Conservation (phyloP, 768 basidiomycete genomes). For the Suillus hirtellus region DNA sequence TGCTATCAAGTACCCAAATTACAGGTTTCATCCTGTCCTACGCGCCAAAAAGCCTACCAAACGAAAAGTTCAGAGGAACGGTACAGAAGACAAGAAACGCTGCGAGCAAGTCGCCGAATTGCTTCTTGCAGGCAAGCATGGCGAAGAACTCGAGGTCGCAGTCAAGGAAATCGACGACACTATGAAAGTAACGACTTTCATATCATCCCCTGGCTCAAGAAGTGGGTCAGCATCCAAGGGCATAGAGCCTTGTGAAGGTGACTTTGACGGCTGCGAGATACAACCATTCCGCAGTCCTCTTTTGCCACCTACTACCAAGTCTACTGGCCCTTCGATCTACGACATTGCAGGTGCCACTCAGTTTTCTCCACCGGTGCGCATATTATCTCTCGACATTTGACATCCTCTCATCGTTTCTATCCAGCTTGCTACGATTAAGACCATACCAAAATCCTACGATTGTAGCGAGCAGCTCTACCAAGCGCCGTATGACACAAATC, state of each 20-base stretch:
- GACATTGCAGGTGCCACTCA: not conserved
- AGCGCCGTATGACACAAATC: not conserved
- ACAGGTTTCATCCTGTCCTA: conserved; percentile 50
- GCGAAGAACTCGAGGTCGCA: conserved; percentile 47
- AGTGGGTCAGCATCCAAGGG: not conserved
- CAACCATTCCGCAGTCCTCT: conserved; percentile 31
- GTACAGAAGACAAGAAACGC: conserved; percentile 46
- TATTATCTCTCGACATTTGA: not conserved
- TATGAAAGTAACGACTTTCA: conserved; percentile 5
- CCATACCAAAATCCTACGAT: not conserved
- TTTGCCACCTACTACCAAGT: conserved; percentile 25
- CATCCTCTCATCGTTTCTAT: not conserved
- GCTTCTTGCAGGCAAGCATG: conserved; percentile 50
- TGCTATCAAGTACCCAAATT: conserved; percentile 48
- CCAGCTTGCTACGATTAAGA: not conserved
- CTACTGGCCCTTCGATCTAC: not conserved
- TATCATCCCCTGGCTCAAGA: conserved; percentile 3
- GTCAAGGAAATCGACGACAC: conserved; percentile 36
- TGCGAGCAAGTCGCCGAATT: conserved; percentile 52
- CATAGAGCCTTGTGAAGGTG: conserved; percentile 5
- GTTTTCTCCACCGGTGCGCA: not conserved
- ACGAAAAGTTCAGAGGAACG: conserved; percentile 54
- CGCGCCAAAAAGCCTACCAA: conserved; percentile 47
- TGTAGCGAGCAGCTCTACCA: conserved; percentile 1
- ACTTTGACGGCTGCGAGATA: conserved; percentile 15